phyloP scores from a whole-genome alignment of 2,329 filamentous ascomycete species.

The Aspergillus carbonarius region DNA sequence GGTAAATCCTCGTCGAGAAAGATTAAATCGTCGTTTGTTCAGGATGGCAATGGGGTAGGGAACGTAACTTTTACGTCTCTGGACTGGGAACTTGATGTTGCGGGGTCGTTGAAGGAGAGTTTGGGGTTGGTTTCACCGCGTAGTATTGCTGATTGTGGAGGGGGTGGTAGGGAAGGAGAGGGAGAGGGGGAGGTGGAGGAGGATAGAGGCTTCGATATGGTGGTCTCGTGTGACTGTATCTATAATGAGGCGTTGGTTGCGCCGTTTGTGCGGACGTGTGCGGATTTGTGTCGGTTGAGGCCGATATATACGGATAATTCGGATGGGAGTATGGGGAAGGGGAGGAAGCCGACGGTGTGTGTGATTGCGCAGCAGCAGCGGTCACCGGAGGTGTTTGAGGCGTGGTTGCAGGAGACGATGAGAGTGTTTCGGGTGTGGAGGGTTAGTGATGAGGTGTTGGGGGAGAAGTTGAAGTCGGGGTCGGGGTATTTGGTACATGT shows the following conservation, averaged over 20 bases:
- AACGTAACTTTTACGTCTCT: constrained; percentile 61
- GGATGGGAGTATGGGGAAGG: background rate
- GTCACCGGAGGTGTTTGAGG: constrained; percentile 78
- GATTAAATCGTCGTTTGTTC: no score
- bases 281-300: constrained; percentile 67
- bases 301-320: constrained; percentile 18
- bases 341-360: constrained; percentile 60
- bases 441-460: constrained; percentile 64
- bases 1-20: background rate
- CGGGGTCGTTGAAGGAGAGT: constrained; percentile 33
- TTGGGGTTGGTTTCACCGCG: constrained; percentile 24
- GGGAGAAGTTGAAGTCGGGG: constrained; percentile 57
- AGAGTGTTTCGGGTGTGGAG: constrained; percentile 72
- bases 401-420: constrained; percentile 71
- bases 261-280: constrained; percentile 79
- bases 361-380: constrained; percentile 87
- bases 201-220: constrained; percentile 61
- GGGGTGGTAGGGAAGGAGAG: no score
- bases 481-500: constrained; percentile 82
- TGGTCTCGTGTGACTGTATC: constrained; percentile 89
- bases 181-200: constrained; percentile 20
- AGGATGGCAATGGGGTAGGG: background rate
- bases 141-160: no score
- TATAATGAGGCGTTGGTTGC: constrained; percentile 86
- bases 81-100: constrained; percentile 74